phyloP scores from a whole-genome alignment of 352 stramenopile species.

The Phytophthora pluvialis region DNA sequence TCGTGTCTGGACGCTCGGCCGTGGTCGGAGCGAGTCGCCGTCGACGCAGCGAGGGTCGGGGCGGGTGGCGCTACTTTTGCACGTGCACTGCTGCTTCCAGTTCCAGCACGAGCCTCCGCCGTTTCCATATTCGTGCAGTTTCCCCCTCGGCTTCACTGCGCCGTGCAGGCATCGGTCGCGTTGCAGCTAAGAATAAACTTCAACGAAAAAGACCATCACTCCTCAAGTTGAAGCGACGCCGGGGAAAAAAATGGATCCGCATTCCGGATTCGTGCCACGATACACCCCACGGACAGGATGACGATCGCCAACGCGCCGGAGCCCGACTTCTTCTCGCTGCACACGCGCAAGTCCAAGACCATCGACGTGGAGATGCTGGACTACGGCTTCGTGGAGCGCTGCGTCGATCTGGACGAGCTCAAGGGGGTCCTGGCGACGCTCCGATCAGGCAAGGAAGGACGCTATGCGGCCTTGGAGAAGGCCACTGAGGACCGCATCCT shows the following conservation, averaged over 20 bases:
- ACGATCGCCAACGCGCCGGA: slow-evolving; percentile 41
- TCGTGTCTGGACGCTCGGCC: slow-evolving; percentile 40
- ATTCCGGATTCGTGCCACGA: slow-evolving; percentile 24
- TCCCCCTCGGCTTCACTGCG: slow-evolving; percentile 22
- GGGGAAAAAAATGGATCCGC: slow-evolving; percentile 15
- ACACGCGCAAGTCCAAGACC: slow-evolving; percentile 70
- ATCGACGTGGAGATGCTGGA: slow-evolving; percentile 92
- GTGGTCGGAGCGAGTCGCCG: slow-evolving; percentile 14
- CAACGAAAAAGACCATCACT: slow-evolving; percentile 42
- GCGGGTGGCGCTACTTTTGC: slow-evolving; percentile 14
- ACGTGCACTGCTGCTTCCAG: slow-evolving; percentile 3
- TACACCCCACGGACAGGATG: slow-evolving; percentile 29
- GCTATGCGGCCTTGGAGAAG: slow-evolving; percentile 89
- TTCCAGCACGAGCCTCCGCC: slow-evolving; percentile 6
- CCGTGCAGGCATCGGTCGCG: too few species aligned
- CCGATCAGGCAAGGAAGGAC: slow-evolving; percentile 89
- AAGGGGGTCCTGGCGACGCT: slow-evolving; percentile 88
- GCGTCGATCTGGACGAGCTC: slow-evolving; percentile 83
- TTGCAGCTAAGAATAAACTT: slow-evolving; percentile 39
- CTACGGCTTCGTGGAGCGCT: slow-evolving; percentile 91
- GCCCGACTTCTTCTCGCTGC: slow-evolving; percentile 80
- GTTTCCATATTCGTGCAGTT: slow-evolving; percentile 41
- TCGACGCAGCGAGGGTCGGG: background rate
- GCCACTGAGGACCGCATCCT: slow-evolving; percentile 84
- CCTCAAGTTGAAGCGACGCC: slow-evolving; percentile 25